phyloP scores from a whole-genome alignment of 768 basidiomycete species.

The Xerocomellus amylosporus region DNA sequence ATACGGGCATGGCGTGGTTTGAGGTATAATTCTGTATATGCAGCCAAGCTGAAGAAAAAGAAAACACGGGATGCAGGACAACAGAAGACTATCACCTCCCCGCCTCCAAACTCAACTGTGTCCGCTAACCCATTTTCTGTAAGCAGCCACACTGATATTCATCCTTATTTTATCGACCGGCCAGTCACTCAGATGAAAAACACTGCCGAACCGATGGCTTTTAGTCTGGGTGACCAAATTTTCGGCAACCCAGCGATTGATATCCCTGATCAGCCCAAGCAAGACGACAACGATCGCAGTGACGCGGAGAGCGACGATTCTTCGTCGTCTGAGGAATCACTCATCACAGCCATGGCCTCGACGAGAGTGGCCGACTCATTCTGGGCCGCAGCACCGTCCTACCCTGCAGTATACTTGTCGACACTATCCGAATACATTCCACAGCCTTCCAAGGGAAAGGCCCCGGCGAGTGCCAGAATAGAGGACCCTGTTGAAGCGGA shows the following conservation, averaged over 20 bases:
- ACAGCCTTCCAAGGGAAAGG: slow-evolving; percentile 48
- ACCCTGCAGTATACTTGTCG: slow-evolving; percentile 69
- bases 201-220: slow-evolving; percentile 33
- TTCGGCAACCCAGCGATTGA: slow-evolving; percentile 44
- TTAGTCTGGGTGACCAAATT: slow-evolving; percentile 64
- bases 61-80: slow-evolving; percentile 39
- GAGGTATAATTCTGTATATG: slow-evolving; percentile 70
- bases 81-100: slow-evolving; percentile 35
- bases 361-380: slow-evolving; percentile 54
- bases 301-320: slow-evolving; percentile 38
- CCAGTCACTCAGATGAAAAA: slow-evolving; percentile 24
- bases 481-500: slow-evolving; percentile 44
- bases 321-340: slow-evolving; percentile 43
- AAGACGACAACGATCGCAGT: slow-evolving; percentile 25
- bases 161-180: background rate
- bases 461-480: slow-evolving; percentile 37
- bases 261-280: slow-evolving; percentile 13
- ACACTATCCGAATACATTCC: slow-evolving; percentile 72
- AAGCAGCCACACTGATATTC: slow-evolving; percentile 22
- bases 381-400: slow-evolving; percentile 67
- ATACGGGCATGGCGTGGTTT: slow-evolving; percentile 81
- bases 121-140: slow-evolving; percentile 72
- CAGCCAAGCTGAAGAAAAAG: slow-evolving; percentile 64
- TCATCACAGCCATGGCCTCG: slow-evolving; percentile 57
- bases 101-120: slow-evolving; percentile 30